A percentile compares a stretch with the other conserved stretches of the same genome.
These are phyloP conservation scores for Neoboletus brunneissimus DNA, from an alignment of 768 basidiomycete species.

Conservation along the genomic window DNA sequence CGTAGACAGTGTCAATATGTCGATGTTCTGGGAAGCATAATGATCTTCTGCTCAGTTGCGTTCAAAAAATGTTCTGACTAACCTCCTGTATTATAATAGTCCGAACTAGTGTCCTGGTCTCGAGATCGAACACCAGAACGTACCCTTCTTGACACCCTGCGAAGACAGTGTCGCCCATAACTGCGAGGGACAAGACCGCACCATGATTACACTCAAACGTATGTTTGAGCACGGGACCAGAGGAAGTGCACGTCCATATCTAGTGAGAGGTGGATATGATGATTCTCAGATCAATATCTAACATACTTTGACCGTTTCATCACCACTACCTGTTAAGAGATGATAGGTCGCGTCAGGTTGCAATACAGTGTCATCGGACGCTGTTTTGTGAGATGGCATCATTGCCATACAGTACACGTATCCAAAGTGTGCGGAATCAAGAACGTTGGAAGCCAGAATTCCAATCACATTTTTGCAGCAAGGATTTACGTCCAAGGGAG, in stretches of 20 bases:
- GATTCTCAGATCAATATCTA: neutral
- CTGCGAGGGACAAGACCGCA: conserved; percentile 78
- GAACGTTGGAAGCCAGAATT: conserved; percentile 66
- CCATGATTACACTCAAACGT: conserved; percentile 73
- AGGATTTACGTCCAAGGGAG: conserved; percentile 32
- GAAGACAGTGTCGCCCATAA: conserved; percentile 75
- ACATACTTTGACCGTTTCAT: conserved; percentile 81
- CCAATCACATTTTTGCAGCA: conserved; percentile 34
- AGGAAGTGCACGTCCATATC: conserved; percentile 63
- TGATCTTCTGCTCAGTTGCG: neutral
- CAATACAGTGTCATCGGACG: conserved; percentile 30
- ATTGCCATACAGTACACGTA: conserved; percentile 85
- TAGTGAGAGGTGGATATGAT: conserved; percentile 24
- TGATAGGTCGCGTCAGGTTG: conserved; percentile 34
- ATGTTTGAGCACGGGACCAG: conserved; percentile 50
- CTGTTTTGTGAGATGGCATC: conserved; percentile 39
- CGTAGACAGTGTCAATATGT: conserved; percentile 78
- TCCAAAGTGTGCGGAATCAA: conserved; percentile 90
- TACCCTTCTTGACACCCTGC: conserved; percentile 95
- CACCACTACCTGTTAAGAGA: conserved; percentile 86
- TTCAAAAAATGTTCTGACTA: conserved; percentile 4
- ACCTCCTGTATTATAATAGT: conserved; percentile 87
- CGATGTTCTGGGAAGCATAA: conserved; percentile 51
- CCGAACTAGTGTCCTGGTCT: conserved; percentile 82
- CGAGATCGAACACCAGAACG: conserved; percentile 87